A percentile compares a stretch with the other conserved stretches of the same genome.
phyloP scores from a whole-genome alignment of 2,329 filamentous ascomycete species.

The Raffaelea albimanens region DNA sequence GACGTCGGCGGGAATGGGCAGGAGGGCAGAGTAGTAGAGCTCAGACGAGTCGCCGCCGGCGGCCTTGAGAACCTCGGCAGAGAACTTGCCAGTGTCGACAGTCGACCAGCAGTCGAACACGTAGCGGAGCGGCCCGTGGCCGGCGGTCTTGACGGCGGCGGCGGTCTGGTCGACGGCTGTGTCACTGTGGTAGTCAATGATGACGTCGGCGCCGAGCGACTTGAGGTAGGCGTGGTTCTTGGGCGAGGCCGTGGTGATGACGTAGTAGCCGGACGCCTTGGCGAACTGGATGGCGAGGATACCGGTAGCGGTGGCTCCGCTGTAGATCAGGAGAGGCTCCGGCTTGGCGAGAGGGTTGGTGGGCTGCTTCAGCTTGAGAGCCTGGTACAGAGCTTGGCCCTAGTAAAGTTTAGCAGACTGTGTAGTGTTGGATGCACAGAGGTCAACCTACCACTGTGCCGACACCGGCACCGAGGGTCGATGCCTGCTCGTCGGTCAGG shows the following conservation, averaged over 20 bases:
- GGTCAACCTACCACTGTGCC: constrained; percentile 26
- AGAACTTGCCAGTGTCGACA: constrained; percentile 19
- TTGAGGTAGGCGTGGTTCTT: constrained; percentile 28
- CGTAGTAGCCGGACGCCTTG: constrained; percentile 28
- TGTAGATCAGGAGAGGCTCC: constrained; percentile 32
- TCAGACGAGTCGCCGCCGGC: not conserved
- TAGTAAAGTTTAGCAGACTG: constrained; percentile 11
- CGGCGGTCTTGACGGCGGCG: constrained; percentile 15
- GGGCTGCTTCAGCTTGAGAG: constrained; percentile 36
- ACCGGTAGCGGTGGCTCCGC: constrained; percentile 44
- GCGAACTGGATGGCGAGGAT: constrained; percentile 39
- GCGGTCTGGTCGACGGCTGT: constrained; percentile 14
- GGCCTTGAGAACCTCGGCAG: constrained; percentile 15
- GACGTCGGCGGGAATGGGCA: constrained; percentile 1
- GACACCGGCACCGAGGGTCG: constrained; percentile 30
- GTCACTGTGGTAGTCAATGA: constrained; percentile 33
- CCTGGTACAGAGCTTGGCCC: constrained; percentile 39
- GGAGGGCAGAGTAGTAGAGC: constrained; percentile 10
- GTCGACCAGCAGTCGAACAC: constrained; percentile 27
- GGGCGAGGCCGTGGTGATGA: constrained; percentile 29
- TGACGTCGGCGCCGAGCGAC: constrained; percentile 32
- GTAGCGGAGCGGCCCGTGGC: constrained; percentile 15
- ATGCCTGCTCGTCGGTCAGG: constrained; percentile 35
- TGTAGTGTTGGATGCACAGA: too few relatives aligned
- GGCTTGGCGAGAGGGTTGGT: constrained; percentile 17